Evolutionary conservation across 352 stramenopile genomes (phyloP).

Genomic region (Globisporangium apiculatum): DNA sequence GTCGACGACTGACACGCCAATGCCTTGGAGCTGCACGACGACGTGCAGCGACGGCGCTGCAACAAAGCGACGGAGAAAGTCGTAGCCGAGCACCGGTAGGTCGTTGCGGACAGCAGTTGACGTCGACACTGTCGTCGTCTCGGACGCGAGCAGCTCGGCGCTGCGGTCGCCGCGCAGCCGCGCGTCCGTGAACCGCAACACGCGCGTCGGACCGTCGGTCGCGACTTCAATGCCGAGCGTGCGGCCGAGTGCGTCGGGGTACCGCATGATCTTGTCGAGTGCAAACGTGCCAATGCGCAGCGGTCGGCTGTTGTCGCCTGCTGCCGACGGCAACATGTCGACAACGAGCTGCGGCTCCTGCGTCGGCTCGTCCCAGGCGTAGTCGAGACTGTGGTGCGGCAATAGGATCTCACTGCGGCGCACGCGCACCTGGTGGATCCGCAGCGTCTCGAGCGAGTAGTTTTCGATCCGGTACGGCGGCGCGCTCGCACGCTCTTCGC

Average conservation of each 20-base stretch:
- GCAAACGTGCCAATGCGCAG: conserved; percentile 78
- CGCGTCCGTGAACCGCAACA: conserved; percentile 80
- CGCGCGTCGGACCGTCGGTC: conserved; percentile 81
- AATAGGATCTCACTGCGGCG: conserved; percentile 80
- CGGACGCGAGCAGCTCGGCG: conserved; percentile 12
- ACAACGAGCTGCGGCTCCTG: conserved; percentile 75
- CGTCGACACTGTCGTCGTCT: conserved; percentile 1
- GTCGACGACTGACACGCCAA: conserved; percentile 78
- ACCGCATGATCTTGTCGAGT: conserved; percentile 76
- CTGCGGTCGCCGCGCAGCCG: conserved; percentile 44
- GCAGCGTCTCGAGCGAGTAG: conserved; percentile 84
- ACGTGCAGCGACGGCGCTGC: conserved; percentile 41
- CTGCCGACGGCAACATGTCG: conserved; percentile 83
- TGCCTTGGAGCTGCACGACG: conserved; percentile 48
- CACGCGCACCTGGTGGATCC: conserved; percentile 77
- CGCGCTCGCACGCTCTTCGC: conserved; percentile 66
- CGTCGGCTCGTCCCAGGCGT: conserved; percentile 85
- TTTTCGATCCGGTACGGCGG: conserved; percentile 86
- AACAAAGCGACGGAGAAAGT: conserved; percentile 46
- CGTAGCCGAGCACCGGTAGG: background rate
- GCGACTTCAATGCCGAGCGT: conserved; percentile 78
- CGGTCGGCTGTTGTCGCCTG: conserved; percentile 80
- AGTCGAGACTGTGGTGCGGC: conserved; percentile 81
- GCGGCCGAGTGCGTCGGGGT: conserved; percentile 65
- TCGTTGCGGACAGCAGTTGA: background rate